phyloP scores from a whole-genome alignment of 2,329 filamentous ascomycete species.

The Pyrenophora teres region DNA sequence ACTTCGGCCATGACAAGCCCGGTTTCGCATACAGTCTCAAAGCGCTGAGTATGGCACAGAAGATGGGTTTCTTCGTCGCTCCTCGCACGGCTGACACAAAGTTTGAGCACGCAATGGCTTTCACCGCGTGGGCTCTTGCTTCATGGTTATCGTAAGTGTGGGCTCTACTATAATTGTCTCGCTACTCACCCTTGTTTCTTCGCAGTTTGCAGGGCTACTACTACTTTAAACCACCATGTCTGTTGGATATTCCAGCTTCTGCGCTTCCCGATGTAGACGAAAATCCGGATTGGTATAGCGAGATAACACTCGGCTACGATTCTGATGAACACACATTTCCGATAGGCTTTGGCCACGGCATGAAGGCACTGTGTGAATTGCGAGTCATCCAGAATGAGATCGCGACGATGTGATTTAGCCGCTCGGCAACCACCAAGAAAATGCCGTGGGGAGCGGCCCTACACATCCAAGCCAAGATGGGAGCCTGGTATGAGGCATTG shows the following conservation, averaged over 20 bases:
- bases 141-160: conserved; percentile 9
- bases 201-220: conserved; percentile 11
- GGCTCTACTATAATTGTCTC: background rate
- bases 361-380: conserved; percentile 16
- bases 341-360: conserved; percentile 5
- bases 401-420: conserved; percentile 5
- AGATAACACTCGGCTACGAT: conserved; percentile 12
- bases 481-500: conserved; percentile 13
- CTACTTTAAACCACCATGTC: conserved; percentile 13
- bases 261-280: conserved; percentile 16
- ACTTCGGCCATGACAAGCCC: conserved; percentile 12
- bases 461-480: conserved; percentile 7
- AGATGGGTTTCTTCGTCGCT: conserved; percentile 16
- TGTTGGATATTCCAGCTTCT: conserved; percentile 2
- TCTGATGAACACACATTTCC: background rate
- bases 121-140: conserved; percentile 17
- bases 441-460: conserved; percentile 11
- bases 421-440: background rate
- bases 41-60: conserved; percentile 19
- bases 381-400: conserved; percentile 16
- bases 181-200: background rate
- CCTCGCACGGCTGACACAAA: conserved; percentile 1
- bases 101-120: conserved; percentile 8
- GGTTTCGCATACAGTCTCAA: conserved; percentile 13
- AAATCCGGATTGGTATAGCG: conserved; percentile 21